Conservation (phyloP, 1,139 yeast genomes). For the Kodamaea suecica region DNA sequence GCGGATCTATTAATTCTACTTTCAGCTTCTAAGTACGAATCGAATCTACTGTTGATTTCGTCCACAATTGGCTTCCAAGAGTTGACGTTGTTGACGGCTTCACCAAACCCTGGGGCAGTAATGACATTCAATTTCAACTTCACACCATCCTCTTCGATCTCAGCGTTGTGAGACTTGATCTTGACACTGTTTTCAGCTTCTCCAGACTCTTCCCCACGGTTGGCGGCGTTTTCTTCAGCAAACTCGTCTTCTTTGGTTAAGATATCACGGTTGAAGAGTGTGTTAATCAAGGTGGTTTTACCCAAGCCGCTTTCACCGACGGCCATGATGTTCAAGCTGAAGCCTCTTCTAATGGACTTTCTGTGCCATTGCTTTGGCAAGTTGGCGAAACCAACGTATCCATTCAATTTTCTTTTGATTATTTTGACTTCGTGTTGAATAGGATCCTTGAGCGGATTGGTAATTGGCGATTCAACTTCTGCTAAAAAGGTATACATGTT, state of each 20-base stretch:
- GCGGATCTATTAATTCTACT: conserved; percentile 78
- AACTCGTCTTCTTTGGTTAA: conserved; percentile 31
- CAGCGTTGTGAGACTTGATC: conserved; percentile 66
- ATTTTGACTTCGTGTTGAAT: conserved; percentile 47
- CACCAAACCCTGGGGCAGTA: conserved; percentile 95
- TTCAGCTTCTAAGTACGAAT: conserved; percentile 85
- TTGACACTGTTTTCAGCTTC: conserved; percentile 38
- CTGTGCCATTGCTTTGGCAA: conserved; percentile 99
- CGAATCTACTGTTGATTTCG: conserved; percentile 84
- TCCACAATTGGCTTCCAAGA: conserved; percentile 93
- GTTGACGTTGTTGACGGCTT: conserved; percentile 79
- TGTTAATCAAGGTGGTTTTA: conserved; percentile 86
- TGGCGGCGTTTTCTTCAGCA: conserved; percentile 17
- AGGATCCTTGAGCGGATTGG: conserved; percentile 14
- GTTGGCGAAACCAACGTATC: conserved; percentile 96
- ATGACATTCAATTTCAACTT: conserved; percentile 79
- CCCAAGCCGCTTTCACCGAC: conserved; percentile 95
- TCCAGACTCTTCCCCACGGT: conserved; percentile 17
- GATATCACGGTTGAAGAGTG: conserved; percentile 79
- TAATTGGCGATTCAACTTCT: conserved; percentile 9
- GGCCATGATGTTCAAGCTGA: conserved; percentile 81
- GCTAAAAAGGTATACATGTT: conserved; percentile 9
- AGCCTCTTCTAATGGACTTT: conserved; percentile 92
- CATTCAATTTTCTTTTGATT: conserved; percentile 78
- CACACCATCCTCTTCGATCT: conserved; percentile 91